These are phyloP conservation scores for Carex sylvatica DNA, from an alignment of 202 grass and related monocot genomes.

Conservation along the genomic window DNA sequence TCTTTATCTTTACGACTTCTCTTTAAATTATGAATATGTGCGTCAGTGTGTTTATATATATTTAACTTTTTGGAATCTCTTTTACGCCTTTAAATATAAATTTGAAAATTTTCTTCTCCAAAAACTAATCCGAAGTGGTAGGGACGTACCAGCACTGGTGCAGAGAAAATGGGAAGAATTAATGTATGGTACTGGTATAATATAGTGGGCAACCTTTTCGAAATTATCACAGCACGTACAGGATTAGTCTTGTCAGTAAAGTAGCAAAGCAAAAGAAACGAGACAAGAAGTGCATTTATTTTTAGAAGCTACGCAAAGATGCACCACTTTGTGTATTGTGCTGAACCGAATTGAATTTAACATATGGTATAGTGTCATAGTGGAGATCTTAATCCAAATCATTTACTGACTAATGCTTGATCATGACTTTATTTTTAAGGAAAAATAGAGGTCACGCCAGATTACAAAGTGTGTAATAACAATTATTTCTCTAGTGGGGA, in stretches of 20 bases:
- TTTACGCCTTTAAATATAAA: not conserved
- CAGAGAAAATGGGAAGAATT: not conserved
- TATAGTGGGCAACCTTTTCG: conserved; percentile 13
- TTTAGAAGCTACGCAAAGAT: conserved; percentile 5
- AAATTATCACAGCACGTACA: too few relatives aligned
- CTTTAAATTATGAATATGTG: too few relatives aligned
- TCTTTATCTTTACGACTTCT: conserved; percentile 18
- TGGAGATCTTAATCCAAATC: not conserved
- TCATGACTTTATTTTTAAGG: too few relatives aligned
- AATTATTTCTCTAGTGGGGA: too few relatives aligned
- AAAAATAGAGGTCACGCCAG: too few relatives aligned
- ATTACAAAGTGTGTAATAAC: too few relatives aligned
- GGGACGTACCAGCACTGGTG: conserved; percentile 22
- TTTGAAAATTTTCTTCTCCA: not conserved
- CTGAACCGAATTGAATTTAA: not conserved
- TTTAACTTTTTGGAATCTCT: too few relatives aligned
- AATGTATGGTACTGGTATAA: not conserved
- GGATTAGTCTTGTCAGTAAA: not conserved
- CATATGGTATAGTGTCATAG: not conserved
- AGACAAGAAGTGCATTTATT: not conserved
- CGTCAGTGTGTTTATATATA: too few relatives aligned
- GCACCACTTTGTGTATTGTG: not conserved
- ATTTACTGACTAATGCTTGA: not conserved
- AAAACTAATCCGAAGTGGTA: not conserved
- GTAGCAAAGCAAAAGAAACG: not conserved